Evolutionary conservation across 148 eudicot species (phyloP).

Genomic region (Fagopyrum tataricum): DNA sequence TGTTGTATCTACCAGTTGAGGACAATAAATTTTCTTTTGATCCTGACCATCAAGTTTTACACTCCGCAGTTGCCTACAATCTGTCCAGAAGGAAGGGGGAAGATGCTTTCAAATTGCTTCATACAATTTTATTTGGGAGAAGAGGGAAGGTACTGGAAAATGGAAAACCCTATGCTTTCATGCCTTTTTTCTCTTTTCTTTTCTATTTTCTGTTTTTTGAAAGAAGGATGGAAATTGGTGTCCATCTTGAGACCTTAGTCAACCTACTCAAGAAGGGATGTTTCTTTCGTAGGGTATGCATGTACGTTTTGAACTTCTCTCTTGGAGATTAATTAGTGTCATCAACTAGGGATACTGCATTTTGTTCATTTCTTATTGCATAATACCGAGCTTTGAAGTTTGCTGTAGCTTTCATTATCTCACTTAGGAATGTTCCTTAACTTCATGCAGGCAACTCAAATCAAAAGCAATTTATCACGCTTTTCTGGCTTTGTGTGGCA

Average conservation of each 20-base stretch:
- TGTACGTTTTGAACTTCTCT: background rate
- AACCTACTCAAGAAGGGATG: background rate
- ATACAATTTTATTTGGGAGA: slow-evolving; percentile 70
- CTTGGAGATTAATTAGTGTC: background rate
- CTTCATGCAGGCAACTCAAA: slow-evolving; percentile 59
- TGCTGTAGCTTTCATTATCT: background rate
- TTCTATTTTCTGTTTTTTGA: background rate
- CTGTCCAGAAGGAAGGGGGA: slow-evolving; percentile 72
- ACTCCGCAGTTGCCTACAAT: slow-evolving; percentile 64
- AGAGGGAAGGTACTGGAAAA: slow-evolving; percentile 62
- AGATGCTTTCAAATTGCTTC: slow-evolving; percentile 65
- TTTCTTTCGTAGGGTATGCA: background rate
- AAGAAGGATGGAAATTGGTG: background rate
- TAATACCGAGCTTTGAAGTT: background rate
- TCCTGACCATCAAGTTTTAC: slow-evolving; percentile 12
- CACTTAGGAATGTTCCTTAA: background rate
- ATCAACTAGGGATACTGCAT: background rate
- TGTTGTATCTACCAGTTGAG: background rate
- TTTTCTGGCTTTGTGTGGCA: slow-evolving; percentile 95
- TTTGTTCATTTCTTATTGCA: background rate
- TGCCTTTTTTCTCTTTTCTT: background rate
- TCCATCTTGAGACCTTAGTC: background rate
- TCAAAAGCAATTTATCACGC: slow-evolving; percentile 67
- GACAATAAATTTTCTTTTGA: background rate
- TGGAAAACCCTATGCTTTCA: background rate